Base-by-base conservation (phyloP, 2,329 filamentous ascomycete genomes). In the Fusarium decemcellulare region DNA sequence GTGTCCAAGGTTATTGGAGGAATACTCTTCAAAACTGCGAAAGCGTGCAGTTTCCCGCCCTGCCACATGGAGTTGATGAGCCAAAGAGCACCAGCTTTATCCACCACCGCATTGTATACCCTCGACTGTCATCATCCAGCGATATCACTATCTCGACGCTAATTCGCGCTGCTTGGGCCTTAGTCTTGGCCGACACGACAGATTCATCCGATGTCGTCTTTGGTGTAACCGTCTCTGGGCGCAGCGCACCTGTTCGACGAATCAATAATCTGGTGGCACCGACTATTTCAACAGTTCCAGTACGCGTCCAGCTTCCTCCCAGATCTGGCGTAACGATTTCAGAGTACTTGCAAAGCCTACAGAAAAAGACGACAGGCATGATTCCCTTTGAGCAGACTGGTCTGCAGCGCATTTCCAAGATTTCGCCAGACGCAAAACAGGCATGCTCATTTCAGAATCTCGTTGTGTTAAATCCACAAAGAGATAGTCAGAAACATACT, bases 301-400 rank as follows among this genome's bases (percentile, higher is more conserved):
- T 76, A 2, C 52, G 68, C 0, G 46, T 74, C 2, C 39, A 27
- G 0, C 6, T 74, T 15, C 73, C 77, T 85, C 40, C 52, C 18
- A n/a, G 63, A 5, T 44, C 53, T 4, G 18, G 2, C 18, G 18
- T 23, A 23, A 71, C 75, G 0, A 70, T 84, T 4, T 67, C 70
- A 0, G 76, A 82, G 15, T 85, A 83, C 58, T 74, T 89, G 10
- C 73, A 82, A n/a, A 69, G 74, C 2, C 18, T 75, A 1, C 72
- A 75, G 16, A 23, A 61, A 10, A 50, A 72, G 9, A 52, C 65
- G 4, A 58, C 54, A 1, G 64, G 60, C 5, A 72, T 73, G 67
- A 65, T 70, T 7, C 23, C 64, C 0, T 67, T 52, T 32, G 70
- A 72, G 29, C 70, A 73, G 27, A 67, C 56, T 6, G 71, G 71